Percentiles rank a stretch among this genome's conserved stretches.
Conservation (phyloP, 257 asterid genomes). For the Linderniella brevidens region DNA sequence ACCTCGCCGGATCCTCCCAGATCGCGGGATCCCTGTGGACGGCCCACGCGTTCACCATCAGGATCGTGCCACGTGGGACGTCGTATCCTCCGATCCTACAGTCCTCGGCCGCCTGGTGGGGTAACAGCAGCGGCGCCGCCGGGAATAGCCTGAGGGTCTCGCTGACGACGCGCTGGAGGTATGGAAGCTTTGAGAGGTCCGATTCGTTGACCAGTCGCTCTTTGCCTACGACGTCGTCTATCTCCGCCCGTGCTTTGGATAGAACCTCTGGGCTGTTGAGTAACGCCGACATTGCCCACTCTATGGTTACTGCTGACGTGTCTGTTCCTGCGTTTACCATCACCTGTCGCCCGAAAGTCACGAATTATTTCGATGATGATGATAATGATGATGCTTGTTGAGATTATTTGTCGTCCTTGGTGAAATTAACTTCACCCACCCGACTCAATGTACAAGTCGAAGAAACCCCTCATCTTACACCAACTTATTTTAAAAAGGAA, state of each 20-base stretch:
- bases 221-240: slow-evolving; percentile 25
- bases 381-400: too few species aligned
- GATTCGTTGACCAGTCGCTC: slow-evolving; percentile 29
- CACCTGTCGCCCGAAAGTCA: slow-evolving; percentile 13
- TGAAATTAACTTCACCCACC: too few species aligned
- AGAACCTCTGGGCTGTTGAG: slow-evolving; percentile 37
- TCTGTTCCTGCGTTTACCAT: slow-evolving; percentile 40
- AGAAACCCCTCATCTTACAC: too few species aligned
- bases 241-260: slow-evolving; percentile 26
- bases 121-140: slow-evolving; percentile 30
- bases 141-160: slow-evolving; percentile 43
- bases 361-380: background rate
- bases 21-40: slow-evolving; percentile 39
- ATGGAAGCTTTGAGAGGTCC: slow-evolving; percentile 34
- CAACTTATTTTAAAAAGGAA: too few species aligned
- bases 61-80: slow-evolving; percentile 35
- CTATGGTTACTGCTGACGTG: slow-evolving; percentile 34
- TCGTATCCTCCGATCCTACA: slow-evolving; percentile 36
- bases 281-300: slow-evolving; percentile 50
- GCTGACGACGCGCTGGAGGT: slow-evolving; percentile 23
- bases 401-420: too few species aligned
- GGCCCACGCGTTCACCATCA: slow-evolving; percentile 54
- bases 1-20: slow-evolving; percentile 40
- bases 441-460: too few species aligned
- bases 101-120: slow-evolving; percentile 38